These are phyloP conservation scores for Alliaria petiolata DNA, from an alignment of 345 rosid species.

Conservation along the genomic window DNA sequence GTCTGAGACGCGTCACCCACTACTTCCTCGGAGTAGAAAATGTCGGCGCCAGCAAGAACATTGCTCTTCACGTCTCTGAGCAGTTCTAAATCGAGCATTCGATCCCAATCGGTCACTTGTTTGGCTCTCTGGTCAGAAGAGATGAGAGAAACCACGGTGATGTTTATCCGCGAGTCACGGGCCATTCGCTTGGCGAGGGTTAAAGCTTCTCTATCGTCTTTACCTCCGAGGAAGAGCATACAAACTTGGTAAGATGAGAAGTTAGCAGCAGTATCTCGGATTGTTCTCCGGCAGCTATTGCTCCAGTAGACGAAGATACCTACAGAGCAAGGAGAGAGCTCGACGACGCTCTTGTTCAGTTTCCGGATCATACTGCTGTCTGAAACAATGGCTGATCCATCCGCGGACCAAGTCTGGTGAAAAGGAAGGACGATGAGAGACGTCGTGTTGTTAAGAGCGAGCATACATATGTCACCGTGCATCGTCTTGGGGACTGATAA, in stretches of 20 bases:
- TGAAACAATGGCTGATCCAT: slow-evolving; percentile 32
- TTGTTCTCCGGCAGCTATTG: slow-evolving; percentile 12
- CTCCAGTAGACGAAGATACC: slow-evolving; percentile 36
- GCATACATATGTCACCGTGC: slow-evolving; percentile 44
- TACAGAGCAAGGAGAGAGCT: slow-evolving; percentile 42
- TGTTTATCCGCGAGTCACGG: slow-evolving; percentile 5
- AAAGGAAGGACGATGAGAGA: slow-evolving; percentile 43
- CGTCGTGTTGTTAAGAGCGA: slow-evolving; percentile 35
- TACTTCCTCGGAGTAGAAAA: slow-evolving; percentile 14
- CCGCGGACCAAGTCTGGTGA: slow-evolving; percentile 33
- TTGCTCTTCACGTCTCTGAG: slow-evolving; percentile 27
- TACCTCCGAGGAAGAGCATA: slow-evolving; percentile 40
- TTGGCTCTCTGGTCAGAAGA: slow-evolving; percentile 6
- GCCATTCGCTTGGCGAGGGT: slow-evolving; percentile 33
- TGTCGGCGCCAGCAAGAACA: background rate
- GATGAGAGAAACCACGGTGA: slow-evolving; percentile 15
- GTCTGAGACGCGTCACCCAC: slow-evolving; percentile 34
- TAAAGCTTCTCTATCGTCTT: slow-evolving; percentile 43
- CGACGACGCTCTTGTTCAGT: slow-evolving; percentile 35
- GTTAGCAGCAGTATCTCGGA: slow-evolving; percentile 9
- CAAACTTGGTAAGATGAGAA: slow-evolving; percentile 24
- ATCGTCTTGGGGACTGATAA: slow-evolving; percentile 31
- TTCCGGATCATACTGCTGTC: slow-evolving; percentile 26
- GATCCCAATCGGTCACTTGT: slow-evolving; percentile 15
- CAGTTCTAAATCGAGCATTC: slow-evolving; percentile 21